Base-by-base conservation (phyloP, 352 stramenopile genomes). In the Pythium dissotocum region DNA sequence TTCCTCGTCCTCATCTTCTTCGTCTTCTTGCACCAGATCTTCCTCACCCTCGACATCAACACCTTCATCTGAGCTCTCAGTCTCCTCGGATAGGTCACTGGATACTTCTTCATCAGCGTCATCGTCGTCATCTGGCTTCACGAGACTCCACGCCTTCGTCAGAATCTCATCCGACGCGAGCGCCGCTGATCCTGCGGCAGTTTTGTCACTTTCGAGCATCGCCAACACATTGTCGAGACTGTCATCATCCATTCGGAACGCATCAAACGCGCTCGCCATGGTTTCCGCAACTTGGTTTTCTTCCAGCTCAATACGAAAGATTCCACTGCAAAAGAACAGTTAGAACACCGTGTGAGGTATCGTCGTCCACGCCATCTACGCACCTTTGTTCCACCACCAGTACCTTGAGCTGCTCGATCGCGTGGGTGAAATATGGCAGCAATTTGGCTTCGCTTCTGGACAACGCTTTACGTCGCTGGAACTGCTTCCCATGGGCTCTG, bases 351-450 rank as follows among this genome's bases (percentile, higher is more conserved):
- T 8, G 7, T 54, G 6, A 5, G 5, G 28, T 33, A 26, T 0
- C 4, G 40, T 33, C 33, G 4, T 35, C 16, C 33, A 9, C 2
- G 7, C 1, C 6, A 1, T 40, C 1, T 46, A 26, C 67, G 61
- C 62, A 76, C 70, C 60, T 48, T 38, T 58, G 64, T 7, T 75
- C 69, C 7, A 26, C 24, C 8, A 71, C 33, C n/a, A 60, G 35
- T 3, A 33, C 75, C 33, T 83, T 80, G 8, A 93, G 67, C 36
- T 90, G 76, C 57, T 92, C 80, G 30, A 86, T 80, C 14, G 64
- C 76, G 52, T 93, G 80, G 1, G 74, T 78, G 65, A 93, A 90
- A 59, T 85, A 79, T 14, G 85, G 85, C 12, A 93, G 64, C 46
- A 88, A 36, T 56, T 82, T 88, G 6, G 79, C 71, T 53, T 93